Evolutionary conservation across 208 protist genomes (phyloP), one percentile per base, ranked within the genome.

Genomic region (Leishmania arabica): DNA sequence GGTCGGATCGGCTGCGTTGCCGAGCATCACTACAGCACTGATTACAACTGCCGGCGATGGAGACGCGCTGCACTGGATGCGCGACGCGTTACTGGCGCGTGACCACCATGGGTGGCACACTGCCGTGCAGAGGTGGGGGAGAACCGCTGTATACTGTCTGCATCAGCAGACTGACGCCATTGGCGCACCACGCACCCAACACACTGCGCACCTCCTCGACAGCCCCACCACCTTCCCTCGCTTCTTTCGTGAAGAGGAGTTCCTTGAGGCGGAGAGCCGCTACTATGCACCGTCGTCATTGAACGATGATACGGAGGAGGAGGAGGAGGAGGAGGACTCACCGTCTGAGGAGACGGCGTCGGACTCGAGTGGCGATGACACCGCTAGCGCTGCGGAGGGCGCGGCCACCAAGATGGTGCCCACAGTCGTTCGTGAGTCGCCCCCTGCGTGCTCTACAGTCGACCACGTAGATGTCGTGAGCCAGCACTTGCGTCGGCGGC

Each of bases 211-310:
- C 76, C 49, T 82, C 31, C 94, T 97, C 66, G 77, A 82, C 53
- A 87, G 90, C n/a, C 78, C 80, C 24, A 95, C 90, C 37, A 94
- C 81, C 1, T 96, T 97, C 79, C 83, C 94, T 2, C 87, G 91
- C 73, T 97, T 92, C 80, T 86, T 92, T 27, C 45, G 71, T 11
- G 79, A 86, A 65, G 82, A 90, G 13, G 82, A 86, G 9, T 86
- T 86, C 42, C 88, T 89, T 31, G 82, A 66, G 17, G 70, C 58
- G 45, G 94, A 97, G 83, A 77, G 74, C 58, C 49, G 76, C 8
- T 88, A 86, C 77, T 96, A 91, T 72, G 87, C 90, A 76, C 89
- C 91, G n/a, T 84, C 90, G 5, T 91, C 91, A 0, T 84, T 87
- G 3, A 79, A 86, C 65, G 91, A 88, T 72, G 89, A 93, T 49